Evolutionary conservation across 2,329 filamentous ascomycete species (phyloP).

Genomic region (Nigrospora osmanthi): DNA sequence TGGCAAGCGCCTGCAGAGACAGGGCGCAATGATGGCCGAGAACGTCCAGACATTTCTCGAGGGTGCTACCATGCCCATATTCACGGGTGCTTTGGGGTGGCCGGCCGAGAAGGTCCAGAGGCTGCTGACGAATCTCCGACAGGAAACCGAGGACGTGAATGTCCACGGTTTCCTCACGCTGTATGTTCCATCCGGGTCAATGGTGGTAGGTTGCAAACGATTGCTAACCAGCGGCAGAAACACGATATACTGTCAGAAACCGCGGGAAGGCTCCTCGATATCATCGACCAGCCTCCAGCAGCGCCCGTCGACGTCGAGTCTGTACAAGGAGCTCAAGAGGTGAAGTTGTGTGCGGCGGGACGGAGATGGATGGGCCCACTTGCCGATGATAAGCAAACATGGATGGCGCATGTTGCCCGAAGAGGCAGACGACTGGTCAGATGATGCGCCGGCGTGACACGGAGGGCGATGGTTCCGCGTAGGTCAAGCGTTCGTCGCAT

Average conservation of each 20-base stretch:
- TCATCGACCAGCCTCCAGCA: no score
- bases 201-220: not conserved
- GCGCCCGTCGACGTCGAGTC: no score
- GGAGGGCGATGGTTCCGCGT: no score
- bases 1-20: slow-evolving; percentile 18
- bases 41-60: slow-evolving; percentile 20
- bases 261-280: not conserved
- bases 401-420: no score
- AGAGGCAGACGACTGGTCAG: no score
- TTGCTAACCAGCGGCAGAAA: not conserved
- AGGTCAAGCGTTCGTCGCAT: no score
- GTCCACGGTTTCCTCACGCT: slow-evolving; percentile 20
- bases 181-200: slow-evolving; percentile 8
- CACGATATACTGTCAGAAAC: not conserved
- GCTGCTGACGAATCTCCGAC: slow-evolving; percentile 12
- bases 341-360: no score
- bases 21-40: slow-evolving; percentile 18
- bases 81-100: slow-evolving; percentile 15
- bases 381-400: no score
- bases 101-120: slow-evolving; percentile 12
- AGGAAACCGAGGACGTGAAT: slow-evolving; percentile 16
- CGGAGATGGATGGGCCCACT: no score
- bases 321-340: no score
- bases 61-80: slow-evolving; percentile 12
- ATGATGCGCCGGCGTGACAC: no score